Evolutionary conservation across 225 moss, liverwort and hornwort species (phyloP).

Genomic region (Physcomitrium patens): DNA sequence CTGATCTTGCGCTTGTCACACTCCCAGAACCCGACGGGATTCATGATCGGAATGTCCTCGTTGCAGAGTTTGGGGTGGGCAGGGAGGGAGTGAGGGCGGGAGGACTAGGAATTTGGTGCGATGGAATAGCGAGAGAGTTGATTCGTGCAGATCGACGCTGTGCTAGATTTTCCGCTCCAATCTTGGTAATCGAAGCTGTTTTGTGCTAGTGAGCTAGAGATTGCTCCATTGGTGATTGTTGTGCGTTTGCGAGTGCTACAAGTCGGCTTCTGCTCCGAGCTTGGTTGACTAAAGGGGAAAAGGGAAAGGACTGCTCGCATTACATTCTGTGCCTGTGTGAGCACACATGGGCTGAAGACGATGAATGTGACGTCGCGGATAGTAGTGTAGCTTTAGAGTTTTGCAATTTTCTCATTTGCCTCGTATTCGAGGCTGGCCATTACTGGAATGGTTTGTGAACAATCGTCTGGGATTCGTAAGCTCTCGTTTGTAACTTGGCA

Average conservation of each 20-base stretch:
- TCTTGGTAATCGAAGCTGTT: neutral
- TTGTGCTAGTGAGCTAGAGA: constrained; percentile 9
- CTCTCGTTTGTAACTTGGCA: neutral
- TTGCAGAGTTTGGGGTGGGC: neutral
- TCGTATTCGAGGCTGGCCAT: neutral
- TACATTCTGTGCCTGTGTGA: neutral
- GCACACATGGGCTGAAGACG: neutral
- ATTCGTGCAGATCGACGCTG: constrained; percentile 11
- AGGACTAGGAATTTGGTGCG: neutral
- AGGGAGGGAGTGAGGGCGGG: constrained; percentile 1
- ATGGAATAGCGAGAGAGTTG: neutral
- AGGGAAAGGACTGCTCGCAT: constrained; percentile 16
- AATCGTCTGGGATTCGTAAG: neutral
- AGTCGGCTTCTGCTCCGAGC: neutral
- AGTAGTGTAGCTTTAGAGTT: neutral
- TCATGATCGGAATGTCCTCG: neutral
- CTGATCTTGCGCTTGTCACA: constrained; percentile 14
- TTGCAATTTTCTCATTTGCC: neutral
- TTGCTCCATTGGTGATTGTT: neutral
- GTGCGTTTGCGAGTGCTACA: neutral
- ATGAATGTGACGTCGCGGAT: neutral
- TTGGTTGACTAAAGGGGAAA: neutral
- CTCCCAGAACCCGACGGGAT: neutral
- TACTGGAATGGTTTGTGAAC: constrained; percentile 7
- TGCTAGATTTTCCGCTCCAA: neutral